phyloP scores from a whole-genome alignment of 2,329 filamentous ascomycete genomes.

The Colletotrichum tabaci region DNA sequence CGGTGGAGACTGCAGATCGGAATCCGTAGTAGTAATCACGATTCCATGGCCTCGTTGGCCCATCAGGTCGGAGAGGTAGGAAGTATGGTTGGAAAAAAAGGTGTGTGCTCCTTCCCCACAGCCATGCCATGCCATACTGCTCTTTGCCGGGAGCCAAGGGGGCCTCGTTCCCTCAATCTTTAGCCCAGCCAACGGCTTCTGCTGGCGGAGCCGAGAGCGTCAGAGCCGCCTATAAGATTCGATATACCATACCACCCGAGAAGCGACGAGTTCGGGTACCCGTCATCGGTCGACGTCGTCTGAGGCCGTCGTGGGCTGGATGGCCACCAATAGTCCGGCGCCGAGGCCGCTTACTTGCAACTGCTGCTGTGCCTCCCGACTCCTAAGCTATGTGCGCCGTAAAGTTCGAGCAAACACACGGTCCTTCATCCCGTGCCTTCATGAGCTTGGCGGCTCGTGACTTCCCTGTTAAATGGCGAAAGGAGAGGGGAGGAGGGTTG shows the following conservation, averaged over 20 bases:
- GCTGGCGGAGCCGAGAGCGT: conserved; percentile 12
- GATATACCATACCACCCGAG: background rate
- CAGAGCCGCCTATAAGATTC: background rate
- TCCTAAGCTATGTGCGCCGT: background rate
- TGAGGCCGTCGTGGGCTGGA: background rate
- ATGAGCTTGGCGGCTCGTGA: background rate
- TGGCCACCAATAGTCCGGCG: background rate
- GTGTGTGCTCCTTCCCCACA: conserved; percentile 28
- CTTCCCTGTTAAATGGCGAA: too few relatives aligned
- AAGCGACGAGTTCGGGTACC: conserved; percentile 22
- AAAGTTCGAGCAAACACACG: conserved; percentile 2
- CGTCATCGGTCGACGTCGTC: conserved; percentile 1
- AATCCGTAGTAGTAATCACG: conserved; percentile 14
- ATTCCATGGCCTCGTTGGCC: conserved; percentile 3
- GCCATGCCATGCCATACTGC: conserved; percentile 32
- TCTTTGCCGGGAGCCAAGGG: conserved; percentile 10
- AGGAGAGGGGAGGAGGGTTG: too few relatives aligned
- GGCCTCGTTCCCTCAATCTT: conserved; percentile 1
- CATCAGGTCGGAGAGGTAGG: conserved; percentile 27
- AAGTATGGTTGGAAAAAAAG: conserved; percentile 32
- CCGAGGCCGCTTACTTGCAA: conserved; percentile 18
- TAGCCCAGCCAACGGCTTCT: conserved; percentile 24
- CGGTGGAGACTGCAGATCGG: conserved; percentile 20
- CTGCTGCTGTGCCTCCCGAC: background rate
- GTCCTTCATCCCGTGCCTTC: conserved; percentile 3